Conservation (phyloP, 169 alveolate species). For the Eimeria acervulina region DNA sequence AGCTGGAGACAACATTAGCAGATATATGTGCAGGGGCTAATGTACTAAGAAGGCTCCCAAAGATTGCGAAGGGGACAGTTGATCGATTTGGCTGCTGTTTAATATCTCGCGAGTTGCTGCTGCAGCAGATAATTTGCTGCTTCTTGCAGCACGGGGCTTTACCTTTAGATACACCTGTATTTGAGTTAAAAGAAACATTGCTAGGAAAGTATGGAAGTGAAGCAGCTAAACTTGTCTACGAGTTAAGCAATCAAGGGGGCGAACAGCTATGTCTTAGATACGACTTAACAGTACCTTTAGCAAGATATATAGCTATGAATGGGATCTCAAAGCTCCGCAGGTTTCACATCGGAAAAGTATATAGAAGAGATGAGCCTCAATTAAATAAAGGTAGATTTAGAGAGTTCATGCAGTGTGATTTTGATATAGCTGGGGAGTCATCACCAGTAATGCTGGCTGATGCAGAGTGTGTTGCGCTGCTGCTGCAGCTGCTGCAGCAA, state of each 20-base stretch:
- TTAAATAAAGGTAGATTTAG: conserved; percentile 97
- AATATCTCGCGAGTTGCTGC: conserved; percentile 92
- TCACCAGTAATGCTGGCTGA: neutral
- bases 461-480: conserved; percentile 96
- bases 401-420: conserved; percentile 98
- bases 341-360: conserved; percentile 95
- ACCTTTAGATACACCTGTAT: conserved; percentile 99
- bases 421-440: conserved; percentile 96
- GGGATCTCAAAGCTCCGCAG: conserved; percentile 94
- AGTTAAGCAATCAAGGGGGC: conserved; percentile 98
- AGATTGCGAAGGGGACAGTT: conserved; percentile 97
- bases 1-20: neutral
- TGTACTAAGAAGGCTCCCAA: conserved; percentile 88
- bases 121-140: conserved; percentile 91
- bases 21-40: conserved; percentile 8
- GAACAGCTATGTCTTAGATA: conserved; percentile 97
- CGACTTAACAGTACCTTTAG: conserved; percentile 99
- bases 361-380: conserved; percentile 99
- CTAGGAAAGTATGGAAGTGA: conserved; percentile 97
- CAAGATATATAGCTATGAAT: conserved; percentile 96
- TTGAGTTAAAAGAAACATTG: conserved; percentile 97
- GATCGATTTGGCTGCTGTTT: conserved; percentile 96
- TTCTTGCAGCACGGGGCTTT: conserved; percentile 97
- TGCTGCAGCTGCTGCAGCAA: too few relatives aligned
- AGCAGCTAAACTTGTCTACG: conserved; percentile 97